These are phyloP conservation scores for Pythium aphanidermatum DNA, from an alignment of 352 stramenopile genomes.

Conservation along the genomic window DNA sequence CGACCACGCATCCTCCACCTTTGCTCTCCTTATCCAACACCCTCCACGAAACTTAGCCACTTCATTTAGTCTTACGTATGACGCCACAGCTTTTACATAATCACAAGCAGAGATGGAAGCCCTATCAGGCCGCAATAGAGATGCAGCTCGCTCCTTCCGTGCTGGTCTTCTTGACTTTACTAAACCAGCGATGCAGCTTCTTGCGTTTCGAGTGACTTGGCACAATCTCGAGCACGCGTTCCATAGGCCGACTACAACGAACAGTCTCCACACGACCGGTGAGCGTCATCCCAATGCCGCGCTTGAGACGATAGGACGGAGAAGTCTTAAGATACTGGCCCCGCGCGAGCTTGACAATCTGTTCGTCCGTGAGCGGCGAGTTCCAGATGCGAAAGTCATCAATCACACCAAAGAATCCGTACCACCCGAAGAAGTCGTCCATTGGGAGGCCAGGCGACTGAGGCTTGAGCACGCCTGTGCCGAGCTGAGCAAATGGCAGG, in stretches of 20 bases:
- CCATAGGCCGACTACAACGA: slow-evolving; percentile 11
- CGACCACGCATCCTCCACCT: too few species aligned
- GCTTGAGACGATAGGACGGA: slow-evolving; percentile 14
- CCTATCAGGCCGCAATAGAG: slow-evolving; percentile 11
- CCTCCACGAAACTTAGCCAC: too few species aligned
- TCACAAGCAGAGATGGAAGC: too few species aligned
- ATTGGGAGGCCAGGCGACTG: slow-evolving; percentile 33
- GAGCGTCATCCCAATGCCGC: background rate
- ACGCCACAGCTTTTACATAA: too few species aligned
- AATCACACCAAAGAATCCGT: slow-evolving; percentile 58
- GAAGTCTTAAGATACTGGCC: slow-evolving; percentile 12
- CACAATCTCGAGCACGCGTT: slow-evolving; percentile 17
- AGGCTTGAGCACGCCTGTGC: slow-evolving; percentile 47
- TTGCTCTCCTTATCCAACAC: too few species aligned
- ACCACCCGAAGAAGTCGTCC: slow-evolving; percentile 55
- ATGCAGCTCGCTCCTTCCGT: slow-evolving; percentile 15
- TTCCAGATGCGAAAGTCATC: slow-evolving; percentile 56
- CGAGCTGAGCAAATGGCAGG: slow-evolving; percentile 44
- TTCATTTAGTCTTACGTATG: too few species aligned
- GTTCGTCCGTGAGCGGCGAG: slow-evolving; percentile 10
- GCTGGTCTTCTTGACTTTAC: slow-evolving; percentile 10
- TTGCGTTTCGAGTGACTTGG: slow-evolving; percentile 4
- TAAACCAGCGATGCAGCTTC: slow-evolving; percentile 17
- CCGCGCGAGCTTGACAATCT: slow-evolving; percentile 10
- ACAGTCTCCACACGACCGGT: slow-evolving; percentile 11